Percentiles rank a stretch among this genome's conserved stretches.
Evolutionary conservation across 192 early-diverging fungal genomes (phyloP).

Genomic region (Gaertneriomyces semiglobifer): DNA sequence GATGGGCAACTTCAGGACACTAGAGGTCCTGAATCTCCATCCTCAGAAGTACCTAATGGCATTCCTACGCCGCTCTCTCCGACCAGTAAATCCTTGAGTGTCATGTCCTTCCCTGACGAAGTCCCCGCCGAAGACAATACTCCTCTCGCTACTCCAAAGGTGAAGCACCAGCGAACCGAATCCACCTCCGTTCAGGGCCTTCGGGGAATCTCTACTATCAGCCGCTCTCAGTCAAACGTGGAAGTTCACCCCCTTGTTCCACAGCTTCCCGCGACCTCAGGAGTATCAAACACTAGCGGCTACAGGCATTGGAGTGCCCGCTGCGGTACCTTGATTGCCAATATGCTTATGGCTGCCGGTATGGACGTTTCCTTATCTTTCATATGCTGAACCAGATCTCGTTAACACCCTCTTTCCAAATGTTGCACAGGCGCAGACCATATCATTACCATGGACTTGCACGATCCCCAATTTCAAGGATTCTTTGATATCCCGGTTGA

Average conservation of each 20-base stretch:
- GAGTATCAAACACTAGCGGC: too few relatives aligned
- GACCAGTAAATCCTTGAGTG: conserved; percentile 4
- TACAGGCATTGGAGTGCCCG: conserved; percentile 85
- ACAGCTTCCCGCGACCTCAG: conserved; percentile 7
- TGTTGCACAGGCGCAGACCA: conserved; percentile 76
- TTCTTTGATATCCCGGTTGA: conserved; percentile 98
- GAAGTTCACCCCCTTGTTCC: conserved; percentile 42
- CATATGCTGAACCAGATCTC: not conserved
- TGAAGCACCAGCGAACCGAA: conserved; percentile 28
- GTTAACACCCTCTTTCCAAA: conserved; percentile 21
- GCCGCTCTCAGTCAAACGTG: conserved; percentile 45
- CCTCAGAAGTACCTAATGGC: not conserved
- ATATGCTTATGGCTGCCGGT: conserved; percentile 91
- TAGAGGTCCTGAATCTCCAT: not conserved
- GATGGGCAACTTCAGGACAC: conserved; percentile 23
- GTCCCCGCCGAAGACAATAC: conserved; percentile 1
- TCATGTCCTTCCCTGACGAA: conserved; percentile 21
- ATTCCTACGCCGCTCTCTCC: not conserved
- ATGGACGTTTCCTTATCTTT: not conserved
- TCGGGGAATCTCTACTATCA: conserved; percentile 49
- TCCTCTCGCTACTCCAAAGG: conserved; percentile 20
- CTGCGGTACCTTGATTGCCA: conserved; percentile 91
- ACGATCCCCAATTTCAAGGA: conserved; percentile 93
- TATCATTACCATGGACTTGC: conserved; percentile 97
- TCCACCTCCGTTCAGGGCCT: conserved; percentile 33